These are phyloP conservation scores for Chrysopogon serrulatus DNA, from an alignment of 176 grass and related monocot species.

Conservation along the genomic window DNA sequence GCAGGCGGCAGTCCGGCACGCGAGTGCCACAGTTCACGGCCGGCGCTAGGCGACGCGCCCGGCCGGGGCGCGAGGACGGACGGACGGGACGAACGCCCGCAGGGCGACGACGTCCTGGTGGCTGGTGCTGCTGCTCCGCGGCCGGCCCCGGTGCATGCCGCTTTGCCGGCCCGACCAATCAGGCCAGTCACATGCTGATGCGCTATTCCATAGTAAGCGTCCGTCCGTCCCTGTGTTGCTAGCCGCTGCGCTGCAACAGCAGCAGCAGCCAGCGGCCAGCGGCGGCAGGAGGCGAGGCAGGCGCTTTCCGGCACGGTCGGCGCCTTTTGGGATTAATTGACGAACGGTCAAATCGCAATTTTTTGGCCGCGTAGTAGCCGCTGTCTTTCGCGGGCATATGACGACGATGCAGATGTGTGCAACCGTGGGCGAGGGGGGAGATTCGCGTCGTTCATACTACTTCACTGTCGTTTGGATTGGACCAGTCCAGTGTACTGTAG, in stretches of 20 bases:
- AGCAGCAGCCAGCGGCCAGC: too few species aligned
- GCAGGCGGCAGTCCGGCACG: neutral
- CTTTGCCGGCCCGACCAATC: neutral
- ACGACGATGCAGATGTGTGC: neutral
- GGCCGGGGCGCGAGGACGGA: neutral
- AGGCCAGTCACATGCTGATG: constrained; percentile 12
- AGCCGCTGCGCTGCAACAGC: constrained; percentile 6
- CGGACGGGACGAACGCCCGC: neutral
- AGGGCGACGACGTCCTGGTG: too few species aligned
- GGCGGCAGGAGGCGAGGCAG: too few species aligned
- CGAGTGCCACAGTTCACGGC: neutral
- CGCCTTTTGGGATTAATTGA: constrained; percentile 38
- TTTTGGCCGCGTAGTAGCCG: neutral
- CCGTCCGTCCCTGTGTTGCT: neutral
- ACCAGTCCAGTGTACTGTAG: neutral
- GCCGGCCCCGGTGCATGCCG: neutral
- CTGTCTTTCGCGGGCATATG: neutral
- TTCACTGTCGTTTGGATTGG: neutral
- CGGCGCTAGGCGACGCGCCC: neutral
- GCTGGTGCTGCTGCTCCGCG: neutral
- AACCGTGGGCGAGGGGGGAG: too few species aligned
- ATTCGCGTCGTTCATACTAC: neutral
- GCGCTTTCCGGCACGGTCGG: neutral
- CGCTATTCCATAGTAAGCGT: neutral
- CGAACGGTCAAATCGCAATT: neutral